These are phyloP conservation scores for Gracilaria caudata DNA, from an alignment of 23 red algal genomes.

Conservation along the genomic window DNA sequence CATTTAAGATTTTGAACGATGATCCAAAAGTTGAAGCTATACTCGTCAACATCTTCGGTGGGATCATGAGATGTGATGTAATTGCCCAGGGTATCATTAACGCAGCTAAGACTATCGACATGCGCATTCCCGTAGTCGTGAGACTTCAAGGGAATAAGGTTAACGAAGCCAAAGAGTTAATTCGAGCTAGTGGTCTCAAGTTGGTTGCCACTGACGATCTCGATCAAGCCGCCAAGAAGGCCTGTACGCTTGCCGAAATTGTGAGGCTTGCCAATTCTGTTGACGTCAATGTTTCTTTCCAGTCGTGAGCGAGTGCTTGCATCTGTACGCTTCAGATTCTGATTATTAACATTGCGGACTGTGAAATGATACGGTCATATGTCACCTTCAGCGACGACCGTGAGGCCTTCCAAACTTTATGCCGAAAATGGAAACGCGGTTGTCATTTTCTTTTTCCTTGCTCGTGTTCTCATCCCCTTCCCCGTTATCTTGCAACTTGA, in stretches of 20 bases:
- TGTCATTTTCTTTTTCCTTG: neutral
- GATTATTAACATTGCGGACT: neutral
- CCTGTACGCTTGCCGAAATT: constrained; percentile 77
- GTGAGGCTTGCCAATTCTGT: constrained; percentile 63
- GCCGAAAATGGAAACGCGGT: constrained; percentile 25
- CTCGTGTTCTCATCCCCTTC: neutral
- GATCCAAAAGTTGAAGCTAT: constrained; percentile 90
- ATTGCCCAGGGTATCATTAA: constrained; percentile 98
- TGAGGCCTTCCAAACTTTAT: constrained; percentile 29
- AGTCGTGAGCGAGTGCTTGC: neutral
- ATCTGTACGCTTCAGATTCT: constrained; percentile 11
- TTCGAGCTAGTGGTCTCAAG: constrained; percentile 62
- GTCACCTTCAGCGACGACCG: neutral
- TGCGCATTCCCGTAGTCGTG: constrained; percentile 93
- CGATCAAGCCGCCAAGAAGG: constrained; percentile 89
- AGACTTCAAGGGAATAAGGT: constrained; percentile 99
- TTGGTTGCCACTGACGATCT: constrained; percentile 91
- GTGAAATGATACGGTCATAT: neutral
- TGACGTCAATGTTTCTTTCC: constrained; percentile 75
- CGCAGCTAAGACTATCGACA: constrained; percentile 80
- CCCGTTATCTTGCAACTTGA: neutral
- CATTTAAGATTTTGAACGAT: constrained; percentile 91
- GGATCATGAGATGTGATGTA: constrained; percentile 99
- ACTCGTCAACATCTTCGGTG: constrained; percentile 99
- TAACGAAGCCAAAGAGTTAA: constrained; percentile 88